Base-by-base conservation (phyloP, 305 asterid genomes). In the Fraxinus floribunda region DNA sequence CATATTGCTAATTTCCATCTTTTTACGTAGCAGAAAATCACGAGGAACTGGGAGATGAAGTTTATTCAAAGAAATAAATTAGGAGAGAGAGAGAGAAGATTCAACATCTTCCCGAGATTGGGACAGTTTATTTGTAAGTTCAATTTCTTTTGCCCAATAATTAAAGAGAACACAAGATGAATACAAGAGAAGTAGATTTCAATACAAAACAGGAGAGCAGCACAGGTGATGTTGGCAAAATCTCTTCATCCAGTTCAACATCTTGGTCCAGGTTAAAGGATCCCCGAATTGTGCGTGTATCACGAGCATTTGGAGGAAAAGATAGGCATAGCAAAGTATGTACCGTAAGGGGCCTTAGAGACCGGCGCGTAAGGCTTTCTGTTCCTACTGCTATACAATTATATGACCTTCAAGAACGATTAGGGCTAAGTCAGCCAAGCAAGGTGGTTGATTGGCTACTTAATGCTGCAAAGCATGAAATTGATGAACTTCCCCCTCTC, bases 361-460 rank as follows among this genome's bases (percentile, higher is more conserved):
- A 94, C 90, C 71, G 98, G 72, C 95, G 98, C 0, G 95, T 94
- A 7, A 80, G 98, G 81, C 93, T 94, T 32, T 94, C 98, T 0
- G 94, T 94, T 16, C 94, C 97, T 1, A 94, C 98, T 0, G 98
- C 98, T 34, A 93, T 94, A 22, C 98, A 94, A 55, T 84, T 94
- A 10, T 94, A 93, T 78, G 97, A 94, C 72, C 98, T 94, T 18
- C 98, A 94, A 84, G 97, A 94, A 22, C 87, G 97, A 76, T 75
- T 94, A 84, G 95, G 97, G 76, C 89, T 94, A 15, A 93, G 84
- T 32, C 98, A 94, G 82, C 98, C 98, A 0, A 94, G 98, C 79
- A 94, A 93, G 57, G 98, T 89, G 11, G 97, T 94, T 5, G 98
- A 94, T 75, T 94, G 98, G 98, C 85, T 94, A 7, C 94, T 94